A percentile compares a stretch with the other conserved stretches of the same genome.
Conservation (phyloP, 1,139 yeast genomes). For the Waltiozyma sp. region DNA sequence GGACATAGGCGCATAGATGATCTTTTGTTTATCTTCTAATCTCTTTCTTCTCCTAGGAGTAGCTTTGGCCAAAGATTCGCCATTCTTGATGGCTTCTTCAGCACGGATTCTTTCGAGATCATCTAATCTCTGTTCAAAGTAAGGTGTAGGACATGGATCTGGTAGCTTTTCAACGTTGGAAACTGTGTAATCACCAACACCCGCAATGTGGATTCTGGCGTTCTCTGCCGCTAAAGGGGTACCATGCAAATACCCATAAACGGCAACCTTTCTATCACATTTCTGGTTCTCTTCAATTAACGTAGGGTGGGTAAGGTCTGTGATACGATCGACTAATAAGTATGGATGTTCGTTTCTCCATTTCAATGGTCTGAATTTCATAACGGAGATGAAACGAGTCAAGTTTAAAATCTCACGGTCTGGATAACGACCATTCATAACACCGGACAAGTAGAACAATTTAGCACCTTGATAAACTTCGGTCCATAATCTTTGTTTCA, state of each 20-base stretch:
- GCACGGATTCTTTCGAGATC: constrained; percentile 64
- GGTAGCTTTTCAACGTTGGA: constrained; percentile 78
- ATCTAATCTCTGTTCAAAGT: constrained; percentile 73
- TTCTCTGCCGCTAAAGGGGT: constrained; percentile 66
- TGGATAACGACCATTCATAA: constrained; percentile 93
- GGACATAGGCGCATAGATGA: constrained; percentile 97
- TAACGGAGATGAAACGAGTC: constrained; percentile 86
- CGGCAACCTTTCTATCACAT: constrained; percentile 78
- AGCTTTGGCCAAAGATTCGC: constrained; percentile 42
- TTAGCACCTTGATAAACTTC: constrained; percentile 99
- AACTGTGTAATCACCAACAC: constrained; percentile 82
- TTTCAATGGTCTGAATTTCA: constrained; percentile 95
- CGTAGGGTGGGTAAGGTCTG: constrained; percentile 94
- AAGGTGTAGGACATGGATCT: constrained; percentile 98
- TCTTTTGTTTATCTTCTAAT: constrained; percentile 86
- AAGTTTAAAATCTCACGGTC: constrained; percentile 90
- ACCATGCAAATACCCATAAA: constrained; percentile 93
- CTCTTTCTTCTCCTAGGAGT: constrained; percentile 64
- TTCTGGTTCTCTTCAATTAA: constrained; percentile 67
- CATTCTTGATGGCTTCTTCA: constrained; percentile 48
- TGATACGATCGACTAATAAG: constrained; percentile 78
- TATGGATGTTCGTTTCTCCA: constrained; percentile 99
- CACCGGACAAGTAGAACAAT: constrained; percentile 88
- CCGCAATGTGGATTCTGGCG: constrained; percentile 87
- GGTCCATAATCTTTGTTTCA: constrained; percentile 96